phyloP scores from a whole-genome alignment of 2,329 filamentous ascomycete species.

The Hymenoscyphus occultus region DNA sequence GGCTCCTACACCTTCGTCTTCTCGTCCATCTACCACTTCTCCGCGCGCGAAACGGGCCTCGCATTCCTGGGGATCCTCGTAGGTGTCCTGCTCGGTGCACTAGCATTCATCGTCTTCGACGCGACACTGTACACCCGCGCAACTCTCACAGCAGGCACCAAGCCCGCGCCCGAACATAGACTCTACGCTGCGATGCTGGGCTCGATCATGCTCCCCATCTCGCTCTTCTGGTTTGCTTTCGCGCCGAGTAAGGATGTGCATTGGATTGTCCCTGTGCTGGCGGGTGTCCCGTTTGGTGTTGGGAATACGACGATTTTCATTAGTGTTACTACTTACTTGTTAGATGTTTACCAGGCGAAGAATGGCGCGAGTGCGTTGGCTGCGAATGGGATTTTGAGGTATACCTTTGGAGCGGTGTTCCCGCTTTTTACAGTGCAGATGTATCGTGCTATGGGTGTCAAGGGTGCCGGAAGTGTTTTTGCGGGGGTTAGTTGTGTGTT shows the following conservation, averaged over 20 bases:
- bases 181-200: conserved; percentile 56
- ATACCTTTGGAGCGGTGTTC: conserved; percentile 30
- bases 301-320: conserved; percentile 57
- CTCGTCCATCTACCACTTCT: conserved; percentile 44
- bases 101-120: conserved; percentile 44
- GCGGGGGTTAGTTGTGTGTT: conserved; percentile 42
- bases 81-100: conserved; percentile 27
- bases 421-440: conserved; percentile 46
- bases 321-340: conserved; percentile 29
- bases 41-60: conserved; percentile 33
- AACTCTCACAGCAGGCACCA: conserved; percentile 2
- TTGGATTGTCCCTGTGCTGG: conserved; percentile 33
- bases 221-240: conserved; percentile 37
- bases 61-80: conserved; percentile 30
- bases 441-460: conserved; percentile 40
- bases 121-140: conserved; percentile 51
- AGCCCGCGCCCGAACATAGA: conserved; percentile 53
- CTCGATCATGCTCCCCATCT: conserved; percentile 29
- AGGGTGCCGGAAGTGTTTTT: conserved; percentile 43
- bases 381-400: conserved; percentile 32
- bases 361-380: conserved; percentile 31
- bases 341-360: conserved; percentile 28
- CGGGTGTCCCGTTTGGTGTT: conserved; percentile 48
- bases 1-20: conserved; percentile 54
- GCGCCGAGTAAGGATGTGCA: conserved; percentile 25